Percentiles rank a stretch among this genome's conserved stretches.
These are phyloP conservation scores for Aspergillus vadensis DNA, from an alignment of 2,329 filamentous ascomycete genomes.

Conservation along the genomic window DNA sequence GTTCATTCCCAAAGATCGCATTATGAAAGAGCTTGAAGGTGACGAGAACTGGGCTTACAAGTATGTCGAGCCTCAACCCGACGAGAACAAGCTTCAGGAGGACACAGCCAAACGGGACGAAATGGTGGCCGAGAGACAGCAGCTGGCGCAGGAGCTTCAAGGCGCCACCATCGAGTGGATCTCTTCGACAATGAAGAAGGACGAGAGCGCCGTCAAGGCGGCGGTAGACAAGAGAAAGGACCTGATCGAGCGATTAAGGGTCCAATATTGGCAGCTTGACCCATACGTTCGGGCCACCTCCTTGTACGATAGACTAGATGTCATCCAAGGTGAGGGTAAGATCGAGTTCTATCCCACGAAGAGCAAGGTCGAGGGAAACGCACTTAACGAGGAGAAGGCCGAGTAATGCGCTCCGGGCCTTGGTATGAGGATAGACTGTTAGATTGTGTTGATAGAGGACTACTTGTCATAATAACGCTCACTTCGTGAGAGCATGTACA, in stretches of 20 bases:
- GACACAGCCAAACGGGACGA: slow-evolving; percentile 64
- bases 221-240: slow-evolving; percentile 61
- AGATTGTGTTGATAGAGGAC: slow-evolving; percentile 2
- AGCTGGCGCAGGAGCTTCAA: slow-evolving; percentile 74
- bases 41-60: slow-evolving; percentile 81
- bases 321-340: slow-evolving; percentile 68
- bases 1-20: slow-evolving; percentile 70
- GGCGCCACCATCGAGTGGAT: slow-evolving; percentile 76
- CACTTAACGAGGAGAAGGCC: slow-evolving; percentile 1
- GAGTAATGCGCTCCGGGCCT: not conserved
- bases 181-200: slow-evolving; percentile 48
- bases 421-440: not conserved
- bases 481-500: not conserved
- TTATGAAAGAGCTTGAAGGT: slow-evolving; percentile 83
- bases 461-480: not conserved
- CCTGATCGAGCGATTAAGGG: slow-evolving; percentile 64
- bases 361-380: slow-evolving; percentile 20
- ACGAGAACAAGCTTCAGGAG: slow-evolving; percentile 77
- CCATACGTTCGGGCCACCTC: slow-evolving; percentile 80
- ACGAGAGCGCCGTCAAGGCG: slow-evolving; percentile 48
- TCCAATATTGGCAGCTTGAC: slow-evolving; percentile 87
- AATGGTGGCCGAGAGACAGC: slow-evolving; percentile 64
- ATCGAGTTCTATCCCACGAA: slow-evolving; percentile 67
- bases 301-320: slow-evolving; percentile 79
- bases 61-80: slow-evolving; percentile 73